Evolutionary conservation across 768 basidiomycete species (phyloP), one percentile per base, ranked within the genome.

Genomic region (Macrolepiota fuliginosa): DNA sequence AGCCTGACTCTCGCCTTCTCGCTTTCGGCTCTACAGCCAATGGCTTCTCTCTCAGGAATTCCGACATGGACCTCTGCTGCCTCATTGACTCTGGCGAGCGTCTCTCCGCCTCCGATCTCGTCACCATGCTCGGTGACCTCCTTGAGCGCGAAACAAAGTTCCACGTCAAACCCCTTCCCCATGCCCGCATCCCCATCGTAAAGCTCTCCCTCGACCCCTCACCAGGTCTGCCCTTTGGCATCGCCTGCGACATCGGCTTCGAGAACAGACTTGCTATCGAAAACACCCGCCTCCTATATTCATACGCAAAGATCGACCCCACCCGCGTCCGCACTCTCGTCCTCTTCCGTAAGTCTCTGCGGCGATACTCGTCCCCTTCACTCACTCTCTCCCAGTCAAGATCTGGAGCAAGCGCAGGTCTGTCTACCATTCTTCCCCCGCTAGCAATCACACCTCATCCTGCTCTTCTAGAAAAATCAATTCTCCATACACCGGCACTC

Each of bases 61-160:
- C 94, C 98, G 96, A 99, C 76, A 98, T 99, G 96, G 96, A 99
- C 76, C 79, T 99, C 36, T 98, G 96, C 72, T 98, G 95, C 75
- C 83, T 99, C 71, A 93, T 97, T 72, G 93, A 96, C 74, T 90
- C 92, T 9, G 83, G 88, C 61, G 88, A 88, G 75, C 91, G 79
- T 62, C 86, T 85, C 65, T 83, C 89, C 36, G 89, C 96, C 12
- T 82, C 90, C 45, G 92, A 98, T 81, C 85, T 98, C 47, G 96
- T 99, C 66, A 92, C 90, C 64, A 90, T 92, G 86, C 84, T 98
- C 49, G 95, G 94, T 49, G 91, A 95, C 75, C 81, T 98, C 61
- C 86, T 98, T 24, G 92, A 96, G 78, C 86, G 92, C 74, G 94
- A 97, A 79, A 96, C 94, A 39, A 95, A 95, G 73, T 96, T 96